Base-by-base conservation (phyloP, 768 basidiomycete species). In the Xerocomellus chrysenteron region DNA sequence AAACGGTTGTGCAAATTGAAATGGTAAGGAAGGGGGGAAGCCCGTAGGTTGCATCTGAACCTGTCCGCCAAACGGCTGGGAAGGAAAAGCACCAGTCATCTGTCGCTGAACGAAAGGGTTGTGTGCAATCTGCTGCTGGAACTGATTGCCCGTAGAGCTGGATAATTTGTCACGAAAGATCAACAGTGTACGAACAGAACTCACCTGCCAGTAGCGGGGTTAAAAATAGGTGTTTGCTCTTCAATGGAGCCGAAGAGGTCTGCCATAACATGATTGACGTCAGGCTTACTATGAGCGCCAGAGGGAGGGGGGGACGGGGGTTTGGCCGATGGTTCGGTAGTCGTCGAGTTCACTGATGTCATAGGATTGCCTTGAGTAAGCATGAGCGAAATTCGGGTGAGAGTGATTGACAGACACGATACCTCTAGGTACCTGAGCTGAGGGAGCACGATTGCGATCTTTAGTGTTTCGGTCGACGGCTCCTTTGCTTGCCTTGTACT, bases 241-340 rank as follows among this genome's bases (percentile, higher is more conserved):
- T 97, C 94, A 61, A 99, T 96, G 6, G 90, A 82, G 28, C 78
- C 74, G 73, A 99, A 97, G 77, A 99, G 94, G 72, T 98, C 96
- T 19, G 83, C 73, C 52, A 87, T 76, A 33, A 79, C 80, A 54
- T 82, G 83, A 58, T 71, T 77, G 35, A 55, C 60, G n/a, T 71
- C 71, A 35, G 72, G 61, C 55, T 76, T 77, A 45, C 66, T 64
- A 9, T 65, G 63, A 16, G 73, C 52, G 4, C 47, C 53, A 41
- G 68, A 50, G 7, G 63, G 50, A 10, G 71, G 47, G 4, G 66
- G 59, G 2, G 75, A 54, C 3, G 70, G 55, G 19, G 70, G 52
- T 28, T 73, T 61, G 26, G 66, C 52, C 40, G 41, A 55, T 30
- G 69, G 48, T 36, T 61, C 54, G 2, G 68, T 47, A 14, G 66